Base-by-base conservation (phyloP, 2,329 filamentous ascomycete genomes). In the Thielaviopsis ethacetica region DNA sequence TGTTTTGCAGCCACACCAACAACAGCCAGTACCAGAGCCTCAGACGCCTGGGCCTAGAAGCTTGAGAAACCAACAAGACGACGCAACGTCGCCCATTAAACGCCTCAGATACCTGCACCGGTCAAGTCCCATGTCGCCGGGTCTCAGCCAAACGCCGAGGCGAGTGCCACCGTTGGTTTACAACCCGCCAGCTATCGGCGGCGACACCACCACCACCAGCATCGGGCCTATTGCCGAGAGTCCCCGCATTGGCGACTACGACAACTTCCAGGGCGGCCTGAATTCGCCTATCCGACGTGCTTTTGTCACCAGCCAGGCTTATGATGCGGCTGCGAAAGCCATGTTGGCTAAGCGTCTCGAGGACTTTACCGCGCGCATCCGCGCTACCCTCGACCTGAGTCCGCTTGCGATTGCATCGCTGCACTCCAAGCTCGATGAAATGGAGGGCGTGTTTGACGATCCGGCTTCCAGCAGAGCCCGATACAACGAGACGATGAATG, bases 241-340 rank as follows among this genome's bases (percentile, higher is more conserved):
- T 7, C 38, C 38, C 4, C 38, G 38, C 1, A 44, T 44, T n/a
- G 13, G 38, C 15, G 38, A 44, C 38, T 44, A 44, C 38, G 38
- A 44, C 38, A 44, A 44, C 38, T 44, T 44, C 17, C 13, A 15
- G 13, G 13, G 15, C 13, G 38, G 38, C 2, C 38, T 44, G 15
- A 44, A 44, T 44, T 44, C 38, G 38, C 54, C 59, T 1, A 61
- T 61, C 38, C 59, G 56, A 26, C 53, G 59, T 19, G 59, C 59
- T 15, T 30, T 61, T 9, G 59, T 56, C 21, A 61, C 59, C 21
- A 58, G 56, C 47, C 56, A 61, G 19, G 59, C 59, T n/a, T 61
- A 61, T 53, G 59, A 61, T 56, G 59, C 56, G 19, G 59, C 59
- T 22, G 59, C 59, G 19, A 58, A 58, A 47, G 59, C 59, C 38